phyloP scores from a whole-genome alignment of 371 early-diverging fungal genomes.

The Lichtheimia corymbifera region DNA sequence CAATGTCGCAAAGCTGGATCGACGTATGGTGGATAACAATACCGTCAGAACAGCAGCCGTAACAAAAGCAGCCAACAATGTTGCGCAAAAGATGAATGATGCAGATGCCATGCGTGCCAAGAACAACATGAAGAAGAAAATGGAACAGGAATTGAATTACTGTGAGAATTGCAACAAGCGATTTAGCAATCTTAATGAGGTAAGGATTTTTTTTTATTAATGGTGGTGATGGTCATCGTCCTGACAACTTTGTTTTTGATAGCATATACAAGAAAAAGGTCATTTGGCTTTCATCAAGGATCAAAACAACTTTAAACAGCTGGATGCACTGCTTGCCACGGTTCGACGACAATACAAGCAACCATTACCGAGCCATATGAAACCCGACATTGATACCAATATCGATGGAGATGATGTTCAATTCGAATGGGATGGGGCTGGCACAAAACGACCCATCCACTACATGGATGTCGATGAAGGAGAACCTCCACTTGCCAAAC shows the following conservation, averaged over 20 bases:
- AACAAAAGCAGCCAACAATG: constrained; percentile 10
- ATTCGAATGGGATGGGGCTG: constrained; percentile 12
- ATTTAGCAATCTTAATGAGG: constrained; percentile 30
- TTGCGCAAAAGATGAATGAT: constrained; percentile 9
- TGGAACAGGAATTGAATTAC: constrained; percentile 23
- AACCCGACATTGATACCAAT: constrained; percentile 11
- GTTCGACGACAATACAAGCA: constrained; percentile 28
- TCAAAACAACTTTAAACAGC: constrained; percentile 34
- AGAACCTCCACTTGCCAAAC: neutral
- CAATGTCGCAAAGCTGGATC: constrained; percentile 29
- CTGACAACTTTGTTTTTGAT: neutral
- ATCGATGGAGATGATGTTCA: constrained; percentile 31
- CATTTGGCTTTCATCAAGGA: constrained; percentile 38
- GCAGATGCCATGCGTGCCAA: neutral
- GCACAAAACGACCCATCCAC: constrained; percentile 4
- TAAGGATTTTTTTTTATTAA: constrained; percentile 12
- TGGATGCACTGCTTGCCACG: constrained; percentile 32
- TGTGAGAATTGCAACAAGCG: constrained; percentile 44
- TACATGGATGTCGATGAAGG: constrained; percentile 1
- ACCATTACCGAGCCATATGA: constrained; percentile 21
- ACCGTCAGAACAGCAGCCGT: constrained; percentile 6
- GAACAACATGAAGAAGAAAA: constrained; percentile 8
- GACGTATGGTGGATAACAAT: constrained; percentile 34
- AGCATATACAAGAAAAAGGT: constrained; percentile 35
- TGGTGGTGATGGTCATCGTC: neutral